These are phyloP conservation scores for Daldinia concentrica DNA, from an alignment of 495 filamentous ascomycete species.

Conservation along the genomic window DNA sequence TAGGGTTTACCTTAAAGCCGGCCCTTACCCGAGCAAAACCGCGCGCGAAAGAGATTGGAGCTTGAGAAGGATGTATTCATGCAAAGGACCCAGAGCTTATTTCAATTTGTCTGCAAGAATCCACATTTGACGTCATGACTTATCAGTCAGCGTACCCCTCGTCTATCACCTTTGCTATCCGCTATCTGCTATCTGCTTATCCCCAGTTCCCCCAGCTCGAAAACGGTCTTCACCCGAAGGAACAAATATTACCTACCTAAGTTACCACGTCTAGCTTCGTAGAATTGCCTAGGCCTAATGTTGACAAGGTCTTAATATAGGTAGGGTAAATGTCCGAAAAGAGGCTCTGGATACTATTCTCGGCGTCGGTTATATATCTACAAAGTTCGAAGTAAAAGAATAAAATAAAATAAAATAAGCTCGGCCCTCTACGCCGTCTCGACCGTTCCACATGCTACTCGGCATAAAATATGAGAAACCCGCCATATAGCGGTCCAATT, in stretches of 20 bases:
- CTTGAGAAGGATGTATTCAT: conserved; percentile 24
- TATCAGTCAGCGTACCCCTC: conserved; percentile 16
- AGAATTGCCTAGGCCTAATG: neutral
- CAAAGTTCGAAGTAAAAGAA: conserved; percentile 14
- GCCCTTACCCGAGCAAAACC: conserved; percentile 5
- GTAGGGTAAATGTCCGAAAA: neutral
- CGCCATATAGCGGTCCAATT: conserved; percentile 23
- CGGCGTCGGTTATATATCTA: conserved; percentile 22
- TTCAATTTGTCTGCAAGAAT: conserved; percentile 30
- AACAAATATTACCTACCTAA: neutral
- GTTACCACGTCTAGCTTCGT: neutral
- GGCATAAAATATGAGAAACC: conserved; percentile 20
- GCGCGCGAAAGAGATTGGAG: conserved; percentile 20
- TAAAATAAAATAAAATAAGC: conserved; percentile 3
- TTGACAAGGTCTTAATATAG: neutral
- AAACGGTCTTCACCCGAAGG: neutral
- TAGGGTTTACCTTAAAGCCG: conserved; percentile 13
- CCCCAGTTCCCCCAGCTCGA: neutral
- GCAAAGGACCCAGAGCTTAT: conserved; percentile 29
- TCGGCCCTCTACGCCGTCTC: conserved; percentile 16
- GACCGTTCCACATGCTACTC: conserved; percentile 19
- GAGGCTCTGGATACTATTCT: conserved; percentile 15
- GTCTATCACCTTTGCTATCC: too few relatives aligned
- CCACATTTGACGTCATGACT: conserved; percentile 39
- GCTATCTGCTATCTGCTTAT: conserved; percentile 1